Conservation (phyloP, 345 rosid species). For the Hypericum androsaemum region DNA sequence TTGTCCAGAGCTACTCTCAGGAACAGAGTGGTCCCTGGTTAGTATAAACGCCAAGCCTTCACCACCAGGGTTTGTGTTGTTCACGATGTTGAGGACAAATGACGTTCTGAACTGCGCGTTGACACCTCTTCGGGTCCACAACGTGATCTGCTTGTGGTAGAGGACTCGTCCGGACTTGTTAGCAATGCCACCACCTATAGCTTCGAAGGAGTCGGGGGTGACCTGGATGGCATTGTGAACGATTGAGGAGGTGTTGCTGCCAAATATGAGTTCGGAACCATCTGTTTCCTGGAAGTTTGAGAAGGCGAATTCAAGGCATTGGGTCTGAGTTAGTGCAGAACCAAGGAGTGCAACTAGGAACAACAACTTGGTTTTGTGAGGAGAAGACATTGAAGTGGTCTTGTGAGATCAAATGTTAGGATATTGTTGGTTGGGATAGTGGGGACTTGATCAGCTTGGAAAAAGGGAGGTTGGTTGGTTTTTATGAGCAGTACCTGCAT, state of each 20-base stretch:
- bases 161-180: constrained; percentile 34
- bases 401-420: no score
- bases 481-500: no score
- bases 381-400: no score
- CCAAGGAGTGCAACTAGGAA: background rate
- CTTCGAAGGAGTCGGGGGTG: no score
- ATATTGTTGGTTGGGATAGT: no score
- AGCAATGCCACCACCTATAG: no score
- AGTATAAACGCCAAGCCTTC: constrained; percentile 71
- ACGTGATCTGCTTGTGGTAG: constrained; percentile 27
- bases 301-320: background rate
- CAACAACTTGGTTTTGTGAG: background rate
- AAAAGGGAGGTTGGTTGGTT: no score
- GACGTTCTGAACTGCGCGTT: constrained; percentile 41
- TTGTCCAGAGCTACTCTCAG: constrained; percentile 35
- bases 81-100: constrained; percentile 38
- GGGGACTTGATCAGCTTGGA: no score
- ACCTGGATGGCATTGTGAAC: constrained; percentile 42
- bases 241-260: constrained; percentile 8
- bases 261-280: background rate
- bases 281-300: background rate
- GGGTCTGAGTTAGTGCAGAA: background rate
- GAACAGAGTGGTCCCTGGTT: constrained; percentile 19
- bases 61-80: constrained; percentile 36
- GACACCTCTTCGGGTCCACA: constrained; percentile 24